Evolutionary conservation across 2,329 filamentous ascomycete species (phyloP).

Genomic region (Calonectria multiphialidica): DNA sequence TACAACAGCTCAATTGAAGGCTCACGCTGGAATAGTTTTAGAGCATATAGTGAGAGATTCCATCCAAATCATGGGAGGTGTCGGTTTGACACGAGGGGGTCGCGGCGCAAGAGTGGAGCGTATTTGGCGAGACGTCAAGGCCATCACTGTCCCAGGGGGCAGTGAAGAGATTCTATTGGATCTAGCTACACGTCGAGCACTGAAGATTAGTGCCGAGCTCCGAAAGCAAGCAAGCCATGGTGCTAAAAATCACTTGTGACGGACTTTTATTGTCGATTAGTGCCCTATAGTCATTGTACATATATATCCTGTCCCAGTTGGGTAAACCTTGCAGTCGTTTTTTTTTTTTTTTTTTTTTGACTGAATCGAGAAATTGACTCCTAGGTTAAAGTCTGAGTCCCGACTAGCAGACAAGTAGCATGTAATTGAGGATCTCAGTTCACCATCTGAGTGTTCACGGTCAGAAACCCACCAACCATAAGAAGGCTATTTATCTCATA

Average conservation of each 20-base stretch:
- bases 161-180: conserved; percentile 23
- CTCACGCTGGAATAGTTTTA: conserved; percentile 13
- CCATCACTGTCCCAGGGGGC: conserved; percentile 16
- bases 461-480: too few species aligned
- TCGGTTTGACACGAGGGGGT: conserved; percentile 13
- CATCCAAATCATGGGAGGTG: conserved; percentile 18
- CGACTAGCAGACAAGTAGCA: too few species aligned
- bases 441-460: too few species aligned
- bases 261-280: too few species aligned
- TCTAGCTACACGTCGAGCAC: conserved; percentile 10
- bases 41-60: conserved; percentile 17
- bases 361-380: too few species aligned
- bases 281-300: too few species aligned
- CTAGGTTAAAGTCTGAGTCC: too few species aligned
- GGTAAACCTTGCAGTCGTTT: too few species aligned
- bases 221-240: not conserved
- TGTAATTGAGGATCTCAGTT: too few species aligned
- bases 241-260: not conserved
- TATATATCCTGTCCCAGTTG: too few species aligned
- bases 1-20: conserved; percentile 18
- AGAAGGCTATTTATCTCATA: too few species aligned
- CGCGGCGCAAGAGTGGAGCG: conserved; percentile 15
- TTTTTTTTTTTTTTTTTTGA: too few species aligned
- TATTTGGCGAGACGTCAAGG: conserved; percentile 25
- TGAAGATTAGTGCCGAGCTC: conserved; percentile 8